phyloP scores from a whole-genome alignment of 192 early-diverging fungal genomes.

The Coemansia asiatica region DNA sequence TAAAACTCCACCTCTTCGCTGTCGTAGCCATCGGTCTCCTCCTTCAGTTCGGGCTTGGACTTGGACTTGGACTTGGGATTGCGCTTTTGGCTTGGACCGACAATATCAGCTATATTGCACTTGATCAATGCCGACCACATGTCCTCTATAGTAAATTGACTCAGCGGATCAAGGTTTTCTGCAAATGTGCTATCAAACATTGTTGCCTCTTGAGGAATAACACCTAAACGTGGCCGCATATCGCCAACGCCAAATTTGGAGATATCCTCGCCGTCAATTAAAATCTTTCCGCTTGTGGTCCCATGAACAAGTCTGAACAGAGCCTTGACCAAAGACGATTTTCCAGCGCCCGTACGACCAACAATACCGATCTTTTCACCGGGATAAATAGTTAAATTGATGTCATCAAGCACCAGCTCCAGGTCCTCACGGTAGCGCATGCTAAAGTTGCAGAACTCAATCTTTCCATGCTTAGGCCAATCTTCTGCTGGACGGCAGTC shows the following conservation, averaged over 20 bases:
- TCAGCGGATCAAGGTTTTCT: slow-evolving; percentile 67
- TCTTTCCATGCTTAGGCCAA: slow-evolving; percentile 25
- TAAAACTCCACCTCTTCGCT: not conserved
- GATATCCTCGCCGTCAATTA: slow-evolving; percentile 80
- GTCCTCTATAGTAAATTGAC: slow-evolving; percentile 18
- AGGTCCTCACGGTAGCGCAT: slow-evolving; percentile 22
- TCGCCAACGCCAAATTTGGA: slow-evolving; percentile 65
- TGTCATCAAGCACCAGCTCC: slow-evolving; percentile 29
- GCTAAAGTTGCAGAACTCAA: slow-evolving; percentile 37
- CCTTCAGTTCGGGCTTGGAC: too few species aligned
- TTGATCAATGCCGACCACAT: slow-evolving; percentile 24
- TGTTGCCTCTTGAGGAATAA: slow-evolving; percentile 66
- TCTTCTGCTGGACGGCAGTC: slow-evolving; percentile 4
- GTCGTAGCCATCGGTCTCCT: slow-evolving; percentile 1
- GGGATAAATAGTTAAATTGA: slow-evolving; percentile 52
- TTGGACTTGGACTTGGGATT: too few species aligned
- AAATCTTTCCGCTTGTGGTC: slow-evolving; percentile 56
- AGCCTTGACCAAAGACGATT: slow-evolving; percentile 59
- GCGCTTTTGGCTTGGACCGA: not conserved
- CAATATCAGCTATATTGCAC: slow-evolving; percentile 16
- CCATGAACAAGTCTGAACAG: slow-evolving; percentile 64
- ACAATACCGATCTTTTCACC: slow-evolving; percentile 65
- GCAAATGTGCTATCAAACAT: slow-evolving; percentile 64
- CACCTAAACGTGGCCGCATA: slow-evolving; percentile 57
- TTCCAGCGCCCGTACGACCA: slow-evolving; percentile 62